These are phyloP conservation scores for Raphanus hybrid DNA, from an alignment of 441 rosid genomes.

Conservation along the genomic window DNA sequence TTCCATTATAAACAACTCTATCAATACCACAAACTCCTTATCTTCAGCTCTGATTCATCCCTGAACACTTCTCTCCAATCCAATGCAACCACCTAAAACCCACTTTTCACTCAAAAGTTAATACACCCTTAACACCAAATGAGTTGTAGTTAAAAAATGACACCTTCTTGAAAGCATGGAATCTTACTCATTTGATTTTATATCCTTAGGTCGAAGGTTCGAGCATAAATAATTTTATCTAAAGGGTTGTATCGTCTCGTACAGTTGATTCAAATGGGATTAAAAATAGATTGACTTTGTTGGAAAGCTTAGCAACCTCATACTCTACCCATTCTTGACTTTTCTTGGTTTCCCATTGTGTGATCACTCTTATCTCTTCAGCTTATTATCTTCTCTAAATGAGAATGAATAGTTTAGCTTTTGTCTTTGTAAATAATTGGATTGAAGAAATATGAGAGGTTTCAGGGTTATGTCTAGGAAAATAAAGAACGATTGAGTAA, in stretches of 20 bases:
- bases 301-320: slow-evolving; percentile 59
- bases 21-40: slow-evolving; percentile 50
- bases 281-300: slow-evolving; percentile 45
- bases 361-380: slow-evolving; percentile 6
- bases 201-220: background rate
- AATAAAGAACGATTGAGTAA: slow-evolving; percentile 21
- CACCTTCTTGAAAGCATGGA: slow-evolving; percentile 10
- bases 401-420: slow-evolving; percentile 28
- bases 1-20: slow-evolving; percentile 59
- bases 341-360: slow-evolving; percentile 22
- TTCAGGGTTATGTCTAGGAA: slow-evolving; percentile 16
- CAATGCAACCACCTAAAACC: slow-evolving; percentile 8
- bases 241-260: background rate
- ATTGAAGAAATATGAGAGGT: slow-evolving; percentile 1
- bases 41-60: slow-evolving; percentile 52
- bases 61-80: slow-evolving; percentile 49
- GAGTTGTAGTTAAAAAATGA: background rate
- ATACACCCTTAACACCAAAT: too few species aligned
- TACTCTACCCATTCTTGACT: slow-evolving; percentile 32
- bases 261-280: background rate
- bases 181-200: background rate
- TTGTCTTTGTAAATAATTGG: slow-evolving; percentile 20
- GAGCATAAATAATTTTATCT: background rate
- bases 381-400: slow-evolving; percentile 1
- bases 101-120: too few species aligned